Evolutionary conservation across 192 early-diverging fungal species (phyloP).

Genomic region (Coemansia sp.): DNA sequence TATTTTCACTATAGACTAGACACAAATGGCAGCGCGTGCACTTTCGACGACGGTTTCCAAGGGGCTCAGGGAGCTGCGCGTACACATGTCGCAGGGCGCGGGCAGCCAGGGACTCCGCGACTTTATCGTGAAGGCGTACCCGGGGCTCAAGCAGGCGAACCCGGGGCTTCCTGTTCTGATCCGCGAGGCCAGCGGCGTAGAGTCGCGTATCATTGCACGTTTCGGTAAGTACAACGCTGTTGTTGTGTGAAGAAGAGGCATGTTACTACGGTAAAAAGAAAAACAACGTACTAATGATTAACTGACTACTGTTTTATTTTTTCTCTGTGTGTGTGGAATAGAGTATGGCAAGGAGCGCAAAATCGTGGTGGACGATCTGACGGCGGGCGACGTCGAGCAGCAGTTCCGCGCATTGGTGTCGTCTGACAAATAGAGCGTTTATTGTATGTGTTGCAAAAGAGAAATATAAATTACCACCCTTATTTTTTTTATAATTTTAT

Average conservation of each 20-base stretch:
- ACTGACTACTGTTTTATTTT: no score
- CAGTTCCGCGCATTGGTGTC: slow-evolving; percentile 66
- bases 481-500: slow-evolving; percentile 35
- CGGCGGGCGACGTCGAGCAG: slow-evolving; percentile 68
- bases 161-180: slow-evolving; percentile 87
- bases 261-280: no score
- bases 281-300: no score
- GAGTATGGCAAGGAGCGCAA: slow-evolving; percentile 81
- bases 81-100: slow-evolving; percentile 83
- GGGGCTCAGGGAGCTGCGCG: slow-evolving; percentile 82
- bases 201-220: slow-evolving; percentile 86
- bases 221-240: slow-evolving; percentile 84
- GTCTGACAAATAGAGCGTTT: slow-evolving; percentile 32
- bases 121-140: slow-evolving; percentile 80
- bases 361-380: slow-evolving; percentile 69
- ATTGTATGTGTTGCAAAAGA: no score
- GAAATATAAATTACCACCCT: not conserved
- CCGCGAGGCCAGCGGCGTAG: slow-evolving; percentile 79
- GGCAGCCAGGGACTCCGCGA: slow-evolving; percentile 78
- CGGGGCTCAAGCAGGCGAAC: slow-evolving; percentile 78
- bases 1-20: not conserved
- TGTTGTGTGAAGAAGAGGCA: no score
- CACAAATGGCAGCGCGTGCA: slow-evolving; percentile 25
- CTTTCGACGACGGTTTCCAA: slow-evolving; percentile 45
- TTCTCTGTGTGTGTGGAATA: no score